Conservation (phyloP, 2,329 filamentous ascomycete genomes). For the Salinomyces thailandicus region DNA sequence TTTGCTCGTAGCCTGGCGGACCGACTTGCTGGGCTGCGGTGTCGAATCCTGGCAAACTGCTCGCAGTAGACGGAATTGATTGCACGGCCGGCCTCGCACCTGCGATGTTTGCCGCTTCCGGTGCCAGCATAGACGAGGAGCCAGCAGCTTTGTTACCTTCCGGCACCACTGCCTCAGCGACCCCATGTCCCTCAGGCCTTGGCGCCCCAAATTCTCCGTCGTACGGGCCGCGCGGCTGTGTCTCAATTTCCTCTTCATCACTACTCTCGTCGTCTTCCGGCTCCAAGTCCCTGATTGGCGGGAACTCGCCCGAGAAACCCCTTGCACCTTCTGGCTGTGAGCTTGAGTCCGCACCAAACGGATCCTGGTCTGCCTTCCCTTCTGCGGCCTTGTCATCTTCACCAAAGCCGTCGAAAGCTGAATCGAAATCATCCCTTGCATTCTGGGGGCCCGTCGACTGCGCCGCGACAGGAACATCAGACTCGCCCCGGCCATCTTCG, state of each 20-base stretch:
- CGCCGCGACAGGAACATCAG: slow-evolving; percentile 29
- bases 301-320: slow-evolving; percentile 57
- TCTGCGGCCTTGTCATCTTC: slow-evolving; percentile 20
- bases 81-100: slow-evolving; percentile 6
- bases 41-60: slow-evolving; percentile 38
- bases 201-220: slow-evolving; percentile 78
- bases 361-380: slow-evolving; percentile 15
- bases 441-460: background rate
- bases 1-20: slow-evolving; percentile 47
- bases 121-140: background rate
- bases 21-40: slow-evolving; percentile 43
- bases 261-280: slow-evolving; percentile 80
- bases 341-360: slow-evolving; percentile 40
- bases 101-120: slow-evolving; percentile 1
- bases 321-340: slow-evolving; percentile 19
- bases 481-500: slow-evolving; percentile 45
- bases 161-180: slow-evolving; percentile 1
- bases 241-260: slow-evolving; percentile 49
- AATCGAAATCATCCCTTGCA: slow-evolving; percentile 55
- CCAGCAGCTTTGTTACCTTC: background rate
- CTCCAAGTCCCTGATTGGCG: slow-evolving; percentile 80
- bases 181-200: slow-evolving; percentile 2
- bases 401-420: slow-evolving; percentile 68
- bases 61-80: slow-evolving; percentile 23
- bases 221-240: slow-evolving; percentile 55